Base-by-base conservation (phyloP, 352 stramenopile genomes). In the Phytophthora constricta region DNA sequence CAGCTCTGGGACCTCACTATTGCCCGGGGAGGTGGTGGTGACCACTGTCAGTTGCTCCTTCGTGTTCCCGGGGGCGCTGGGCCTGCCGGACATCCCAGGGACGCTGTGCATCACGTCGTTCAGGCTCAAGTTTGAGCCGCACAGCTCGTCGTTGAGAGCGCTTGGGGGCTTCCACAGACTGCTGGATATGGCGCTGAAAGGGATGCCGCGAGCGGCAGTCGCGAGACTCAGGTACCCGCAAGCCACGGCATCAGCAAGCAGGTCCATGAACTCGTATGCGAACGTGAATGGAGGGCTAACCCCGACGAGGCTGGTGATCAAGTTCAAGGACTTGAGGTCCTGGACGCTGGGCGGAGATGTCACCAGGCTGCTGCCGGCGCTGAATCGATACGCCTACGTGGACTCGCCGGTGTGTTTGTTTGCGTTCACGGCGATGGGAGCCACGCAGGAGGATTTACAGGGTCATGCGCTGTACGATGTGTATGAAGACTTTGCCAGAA, bases 251-350 rank as follows among this genome's bases (percentile, higher is more conserved):
- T 26, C 72, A 1, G 67, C 72, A 14, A 73, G 68, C 20, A 76
- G 77, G 14, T 73, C 80, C 0, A 39, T 70, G 10, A 68, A 68
- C 45, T 28, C 43, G 16, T 71, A 68, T 39, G 56, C 22, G 43
- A 72, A 51, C 10, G 52, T 33, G 2, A 56, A 57, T n/a, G 50
- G 46, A 11, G 46, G 16, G 2, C 31, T 64, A 5, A 55, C 75
- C 17, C 86, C 83, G 5, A 80, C 80, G 11, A 72, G 85, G 53
- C 65, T 96, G 9, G 79, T 93, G 34, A 42, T 96, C 56, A 89
- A 93, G 68, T 95, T 94, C 54, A 93, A 93, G 49, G 85, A 93
- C 57, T 66, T 93, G 27, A 75, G 84, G 0, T 75, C 78, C 13
- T 96, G 88, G 88, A 86, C 72, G 23, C 61, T 96, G 4, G 58